Base-by-base conservation (phyloP, 2,329 filamentous ascomycete species). In the Fusarium nurragi region DNA sequence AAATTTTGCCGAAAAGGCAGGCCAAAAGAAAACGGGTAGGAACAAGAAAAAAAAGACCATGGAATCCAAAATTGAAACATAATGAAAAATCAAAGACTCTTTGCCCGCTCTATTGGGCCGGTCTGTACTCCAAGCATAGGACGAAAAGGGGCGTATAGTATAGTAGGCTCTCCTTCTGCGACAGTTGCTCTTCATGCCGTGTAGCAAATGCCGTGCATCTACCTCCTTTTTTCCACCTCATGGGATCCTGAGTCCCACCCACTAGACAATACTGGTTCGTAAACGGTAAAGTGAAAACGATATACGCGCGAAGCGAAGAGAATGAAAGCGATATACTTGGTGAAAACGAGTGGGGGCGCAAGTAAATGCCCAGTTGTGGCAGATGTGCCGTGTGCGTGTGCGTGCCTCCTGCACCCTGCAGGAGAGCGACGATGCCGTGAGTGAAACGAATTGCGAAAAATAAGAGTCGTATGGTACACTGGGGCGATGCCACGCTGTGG, bases 181-280 rank as follows among this genome's bases (percentile, higher is more conserved):
- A 62, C 54, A 70, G 59, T 55, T 71, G 54, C 68, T 63, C 68
- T 71, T 71, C 69, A 71, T 68, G 56, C 54, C 69, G 44, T 71
- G 64, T 71, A 70, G 69, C 59, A 71, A 62, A 62, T 65, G 60
- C 51, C 51, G 60, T 67, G 65, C 69, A 56, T 65, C 67, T 49
- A 60, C 48, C 54, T 54, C 55, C 53, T 52, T 58, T 53, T 64
- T 68, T 53, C 61, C 54, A 46, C 54, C 54, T 19, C 50, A 41
- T 56, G 59, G 53, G 60, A 68, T 66, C 53, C 34, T 59, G 40
- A 54, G 47, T 68, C 68, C 62, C 51, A 56, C 41, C 65, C 69
- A 71, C 67, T 71, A 71, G 58, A 71, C 69, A 71, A 71, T 71
- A 71, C 59, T 57, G 55, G 67, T 68, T 71, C 55, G 46, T 69